Evolutionary conservation across 805 yeast species (phyloP), one percentile per base, ranked within the genome.

Genomic region (Candida silvatica): DNA sequence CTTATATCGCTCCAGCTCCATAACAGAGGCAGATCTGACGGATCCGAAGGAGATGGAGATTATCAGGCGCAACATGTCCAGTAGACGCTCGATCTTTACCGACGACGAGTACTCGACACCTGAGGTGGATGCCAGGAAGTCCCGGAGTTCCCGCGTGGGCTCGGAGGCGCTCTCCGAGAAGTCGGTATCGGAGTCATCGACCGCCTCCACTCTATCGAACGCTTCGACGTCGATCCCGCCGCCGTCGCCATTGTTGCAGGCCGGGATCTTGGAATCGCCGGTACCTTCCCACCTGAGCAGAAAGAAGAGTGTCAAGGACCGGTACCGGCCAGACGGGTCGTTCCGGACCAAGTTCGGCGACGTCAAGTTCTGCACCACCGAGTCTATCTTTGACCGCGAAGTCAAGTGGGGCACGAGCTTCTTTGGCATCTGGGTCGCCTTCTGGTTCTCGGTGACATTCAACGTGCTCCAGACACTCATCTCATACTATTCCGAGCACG

Each of bases 401-500:
- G 49, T 56, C 20, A 59, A 65, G 40, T 59, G 60, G 34, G 59
- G 66, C 1, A 56, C 75, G 3, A 61, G 63, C 36, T 87, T 84
- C 53, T 76, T 72, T 45, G 97, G 97, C 2, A 69, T 92, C 40
- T 90, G 77, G 54, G 79, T 85, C 4, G 68, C 87, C 32, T 74
- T 77, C 42, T 85, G 95, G 95, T 59, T 83, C 36, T 71, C 73
- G 4, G 69, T 77, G 4, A 77, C 70, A 18, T 64, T 79, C 37
- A 53, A 69, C 26, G 68, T 75, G 38, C 47, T 76, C 20, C 74
- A 75, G 38, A 68, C 69, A 16, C 47, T 77, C 6, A 60, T 77
- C 14, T 69, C 74, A 38, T 73, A 79, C 44, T 71, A 71, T 47
- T 41, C 69, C 9, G 52, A 54, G 20, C 52, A 67, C 18, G 74